These are phyloP conservation scores for Vanderwaltozyma polyspora DNA, from an alignment of 805 yeast genomes.

Conservation along the genomic window DNA sequence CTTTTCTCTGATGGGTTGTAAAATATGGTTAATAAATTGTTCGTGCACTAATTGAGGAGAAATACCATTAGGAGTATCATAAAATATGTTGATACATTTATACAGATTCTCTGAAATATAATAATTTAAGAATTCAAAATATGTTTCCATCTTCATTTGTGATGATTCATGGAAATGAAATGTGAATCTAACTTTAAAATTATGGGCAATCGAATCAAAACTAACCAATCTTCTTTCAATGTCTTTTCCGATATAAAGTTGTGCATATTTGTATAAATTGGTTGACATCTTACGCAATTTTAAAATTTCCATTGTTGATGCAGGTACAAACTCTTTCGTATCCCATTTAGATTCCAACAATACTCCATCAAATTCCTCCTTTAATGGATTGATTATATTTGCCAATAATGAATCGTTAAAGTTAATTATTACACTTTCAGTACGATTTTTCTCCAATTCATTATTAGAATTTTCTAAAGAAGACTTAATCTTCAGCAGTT, in stretches of 20 bases:
- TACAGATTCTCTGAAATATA: constrained; percentile 33
- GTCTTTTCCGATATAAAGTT: constrained; percentile 4
- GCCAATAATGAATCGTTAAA: constrained; percentile 9
- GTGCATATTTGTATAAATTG: constrained; percentile 12
- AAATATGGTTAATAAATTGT: constrained; percentile 28
- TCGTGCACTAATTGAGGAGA: constrained; percentile 28
- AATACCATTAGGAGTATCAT: constrained; percentile 23
- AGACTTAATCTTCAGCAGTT: neutral
- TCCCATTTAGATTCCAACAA: constrained; percentile 25
- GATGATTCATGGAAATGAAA: constrained; percentile 41
- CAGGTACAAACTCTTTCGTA: constrained; percentile 9
- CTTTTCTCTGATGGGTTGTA: constrained; percentile 36
- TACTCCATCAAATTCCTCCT: constrained; percentile 8
- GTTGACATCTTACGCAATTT: constrained; percentile 13
- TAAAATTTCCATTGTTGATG: constrained; percentile 8
- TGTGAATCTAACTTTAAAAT: constrained; percentile 38
- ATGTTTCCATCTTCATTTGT: constrained; percentile 39
- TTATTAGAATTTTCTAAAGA: neutral
- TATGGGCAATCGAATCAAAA: constrained; percentile 34
- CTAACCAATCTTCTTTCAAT: constrained; percentile 31
- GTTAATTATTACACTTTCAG: neutral
- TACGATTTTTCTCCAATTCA: neutral
- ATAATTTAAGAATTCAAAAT: constrained; percentile 37
- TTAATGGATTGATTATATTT: constrained; percentile 5
- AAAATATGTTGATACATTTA: constrained; percentile 32